These are phyloP conservation scores for Tricholoma matsutake DNA, from an alignment of 768 basidiomycete species.

Conservation along the genomic window DNA sequence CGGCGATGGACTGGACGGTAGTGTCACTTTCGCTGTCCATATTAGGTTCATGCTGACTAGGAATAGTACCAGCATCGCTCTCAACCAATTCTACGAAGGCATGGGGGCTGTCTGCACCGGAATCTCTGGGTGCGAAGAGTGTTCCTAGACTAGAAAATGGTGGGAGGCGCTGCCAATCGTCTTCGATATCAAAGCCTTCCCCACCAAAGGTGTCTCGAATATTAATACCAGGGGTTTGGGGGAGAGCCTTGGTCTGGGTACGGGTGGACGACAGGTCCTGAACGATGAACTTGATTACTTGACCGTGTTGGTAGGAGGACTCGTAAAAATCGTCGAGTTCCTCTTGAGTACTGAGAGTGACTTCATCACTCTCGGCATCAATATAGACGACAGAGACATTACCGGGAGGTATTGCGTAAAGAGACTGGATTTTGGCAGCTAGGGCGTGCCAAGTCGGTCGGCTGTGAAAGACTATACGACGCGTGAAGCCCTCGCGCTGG, in stretches of 20 bases:
- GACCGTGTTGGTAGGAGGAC: slow-evolving; percentile 26
- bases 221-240: slow-evolving; percentile 30
- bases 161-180: slow-evolving; percentile 64
- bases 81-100: slow-evolving; percentile 61
- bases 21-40: slow-evolving; percentile 30
- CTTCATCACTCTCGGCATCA: slow-evolving; percentile 70
- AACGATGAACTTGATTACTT: slow-evolving; percentile 57
- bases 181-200: slow-evolving; percentile 46
- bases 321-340: slow-evolving; percentile 75
- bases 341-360: slow-evolving; percentile 73
- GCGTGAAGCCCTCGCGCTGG: slow-evolving; percentile 53
- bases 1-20: slow-evolving; percentile 23
- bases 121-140: slow-evolving; percentile 32
- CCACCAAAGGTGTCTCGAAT: slow-evolving; percentile 61
- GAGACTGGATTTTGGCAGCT: slow-evolving; percentile 43
- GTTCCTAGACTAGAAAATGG: slow-evolving; percentile 30
- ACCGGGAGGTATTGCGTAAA: slow-evolving; percentile 52
- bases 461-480: slow-evolving; percentile 51
- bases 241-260: slow-evolving; percentile 26
- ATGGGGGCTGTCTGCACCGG: slow-evolving; percentile 43
- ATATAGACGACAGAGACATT: slow-evolving; percentile 68
- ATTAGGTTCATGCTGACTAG: slow-evolving; percentile 20
- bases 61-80: slow-evolving; percentile 31
- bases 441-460: slow-evolving; percentile 57
- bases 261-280: slow-evolving; percentile 50